phyloP scores from a whole-genome alignment of 176 grass and related monocot species.

The Phragmites australis region DNA sequence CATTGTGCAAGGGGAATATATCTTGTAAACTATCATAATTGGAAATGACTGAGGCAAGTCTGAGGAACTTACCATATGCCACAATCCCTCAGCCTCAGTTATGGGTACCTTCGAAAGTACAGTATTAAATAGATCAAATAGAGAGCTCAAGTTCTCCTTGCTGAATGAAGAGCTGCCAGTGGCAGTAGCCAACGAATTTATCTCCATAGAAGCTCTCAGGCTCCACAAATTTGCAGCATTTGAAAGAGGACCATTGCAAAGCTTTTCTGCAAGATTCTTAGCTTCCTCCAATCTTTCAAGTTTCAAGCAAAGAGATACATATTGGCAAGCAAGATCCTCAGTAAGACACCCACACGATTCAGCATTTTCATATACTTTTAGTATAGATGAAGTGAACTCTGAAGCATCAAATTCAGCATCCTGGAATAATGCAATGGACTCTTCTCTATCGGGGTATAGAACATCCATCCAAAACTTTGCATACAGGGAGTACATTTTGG shows the following conservation, averaged over 20 bases:
- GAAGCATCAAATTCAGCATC: conserved; percentile 51
- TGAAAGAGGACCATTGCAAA: conserved; percentile 69
- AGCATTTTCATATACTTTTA: conserved; percentile 72
- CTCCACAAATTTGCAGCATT: conserved; percentile 61
- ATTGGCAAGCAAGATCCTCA: conserved; percentile 74
- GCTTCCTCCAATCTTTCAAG: conserved; percentile 69
- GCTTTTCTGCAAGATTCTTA: conserved; percentile 65
- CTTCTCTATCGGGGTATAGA: conserved; percentile 46
- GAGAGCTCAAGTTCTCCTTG: conserved; percentile 55
- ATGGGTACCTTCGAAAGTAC: conserved; percentile 54
- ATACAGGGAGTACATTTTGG: conserved; percentile 87
- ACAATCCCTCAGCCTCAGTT: conserved; percentile 62
- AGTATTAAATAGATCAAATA: conserved; percentile 68
- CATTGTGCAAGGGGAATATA: not conserved
- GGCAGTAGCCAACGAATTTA: conserved; percentile 51
- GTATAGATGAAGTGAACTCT: conserved; percentile 52
- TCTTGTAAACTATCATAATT: not conserved
- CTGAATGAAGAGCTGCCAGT: conserved; percentile 42
- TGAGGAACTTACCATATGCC: conserved; percentile 68
- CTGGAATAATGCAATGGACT: conserved; percentile 44
- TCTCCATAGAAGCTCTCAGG: conserved; percentile 74
- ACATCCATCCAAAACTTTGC: conserved; percentile 76
- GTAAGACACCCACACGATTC: conserved; percentile 63
- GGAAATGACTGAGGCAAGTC: not conserved
- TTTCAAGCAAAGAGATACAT: conserved; percentile 62